Percentiles rank a stretch among this genome's conserved stretches.
Evolutionary conservation across 139 green algal species (phyloP).

Genomic region (Haematococcus lacustris): DNA sequence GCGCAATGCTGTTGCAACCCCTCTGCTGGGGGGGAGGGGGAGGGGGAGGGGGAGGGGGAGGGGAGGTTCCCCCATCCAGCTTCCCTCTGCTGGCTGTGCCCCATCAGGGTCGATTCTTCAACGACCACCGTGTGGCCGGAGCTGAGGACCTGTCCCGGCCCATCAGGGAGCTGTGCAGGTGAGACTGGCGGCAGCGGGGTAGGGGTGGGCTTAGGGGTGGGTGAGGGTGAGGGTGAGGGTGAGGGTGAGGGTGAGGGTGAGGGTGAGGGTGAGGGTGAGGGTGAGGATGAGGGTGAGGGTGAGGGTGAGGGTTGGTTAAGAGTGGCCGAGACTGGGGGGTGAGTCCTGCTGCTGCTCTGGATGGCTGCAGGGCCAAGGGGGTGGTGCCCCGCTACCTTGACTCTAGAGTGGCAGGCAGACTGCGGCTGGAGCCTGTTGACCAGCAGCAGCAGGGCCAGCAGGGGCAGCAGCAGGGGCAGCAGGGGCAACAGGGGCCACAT

Average conservation of each 20-base stretch:
- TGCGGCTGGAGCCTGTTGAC: background rate
- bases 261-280: too few species aligned
- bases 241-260: too few species aligned
- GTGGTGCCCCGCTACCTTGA: slow-evolving; percentile 1
- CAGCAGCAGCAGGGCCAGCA: background rate
- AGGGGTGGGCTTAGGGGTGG: too few species aligned
- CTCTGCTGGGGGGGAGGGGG: background rate
- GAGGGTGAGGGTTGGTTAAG: too few species aligned
- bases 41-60: background rate
- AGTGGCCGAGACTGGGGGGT: too few species aligned
- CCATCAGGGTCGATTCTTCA: slow-evolving; percentile 6
- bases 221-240: too few species aligned
- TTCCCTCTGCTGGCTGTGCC: background rate
- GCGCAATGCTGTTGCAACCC: background rate
- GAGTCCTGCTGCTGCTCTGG: background rate
- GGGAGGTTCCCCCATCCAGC: background rate
- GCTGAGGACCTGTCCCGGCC: slow-evolving; percentile 2
- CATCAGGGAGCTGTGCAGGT: slow-evolving; percentile 13
- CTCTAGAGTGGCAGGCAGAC: background rate
- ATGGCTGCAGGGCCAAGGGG: background rate
- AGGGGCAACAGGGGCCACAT: background rate
- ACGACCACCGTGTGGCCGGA: background rate
- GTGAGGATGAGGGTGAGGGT: too few species aligned
- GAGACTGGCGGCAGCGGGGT: background rate
- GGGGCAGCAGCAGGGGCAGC: background rate